phyloP scores from a whole-genome alignment of 306 rosid genomes.

The Echinosophora koreensis region DNA sequence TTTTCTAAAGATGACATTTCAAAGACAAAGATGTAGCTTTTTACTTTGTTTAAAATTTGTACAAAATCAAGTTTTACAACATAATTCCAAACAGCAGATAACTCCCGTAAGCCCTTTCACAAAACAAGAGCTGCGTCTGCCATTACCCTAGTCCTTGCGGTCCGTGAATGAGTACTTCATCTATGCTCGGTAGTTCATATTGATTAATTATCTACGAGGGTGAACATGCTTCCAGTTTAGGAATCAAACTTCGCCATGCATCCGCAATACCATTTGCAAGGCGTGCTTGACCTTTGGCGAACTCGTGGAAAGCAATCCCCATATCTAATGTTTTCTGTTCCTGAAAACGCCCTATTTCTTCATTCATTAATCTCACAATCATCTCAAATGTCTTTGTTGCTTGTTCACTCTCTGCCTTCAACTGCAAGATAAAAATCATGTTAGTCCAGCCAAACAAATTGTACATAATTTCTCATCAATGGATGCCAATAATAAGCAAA shows the following conservation, averaged over 20 bases:
- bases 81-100: conserved; percentile 53
- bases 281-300: conserved; percentile 96
- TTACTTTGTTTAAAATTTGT: conserved; percentile 55
- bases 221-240: conserved; percentile 87
- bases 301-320: conserved; percentile 95
- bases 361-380: conserved; percentile 82
- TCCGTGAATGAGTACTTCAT: conserved; percentile 29
- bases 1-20: conserved; percentile 20
- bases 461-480: neutral
- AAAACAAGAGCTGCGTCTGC: conserved; percentile 51
- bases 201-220: conserved; percentile 47
- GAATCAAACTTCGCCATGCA: conserved; percentile 96
- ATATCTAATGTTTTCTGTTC: conserved; percentile 90
- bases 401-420: conserved; percentile 93
- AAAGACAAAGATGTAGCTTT: conserved; percentile 36
- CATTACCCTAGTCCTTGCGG: conserved; percentile 37
- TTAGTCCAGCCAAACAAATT: conserved; percentile 41
- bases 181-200: conserved; percentile 40
- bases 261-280: conserved; percentile 85
- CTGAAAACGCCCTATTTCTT: conserved; percentile 89
- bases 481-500: conserved; percentile 35
- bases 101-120: conserved; percentile 47
- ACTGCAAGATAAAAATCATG: conserved; percentile 66
- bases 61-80: conserved; percentile 58
- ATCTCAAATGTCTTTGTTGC: conserved; percentile 83